Evolutionary conservation across 129 eudicot genomes (phyloP), one percentile per base, ranked within the genome.

Genomic region (Arctium minus): DNA sequence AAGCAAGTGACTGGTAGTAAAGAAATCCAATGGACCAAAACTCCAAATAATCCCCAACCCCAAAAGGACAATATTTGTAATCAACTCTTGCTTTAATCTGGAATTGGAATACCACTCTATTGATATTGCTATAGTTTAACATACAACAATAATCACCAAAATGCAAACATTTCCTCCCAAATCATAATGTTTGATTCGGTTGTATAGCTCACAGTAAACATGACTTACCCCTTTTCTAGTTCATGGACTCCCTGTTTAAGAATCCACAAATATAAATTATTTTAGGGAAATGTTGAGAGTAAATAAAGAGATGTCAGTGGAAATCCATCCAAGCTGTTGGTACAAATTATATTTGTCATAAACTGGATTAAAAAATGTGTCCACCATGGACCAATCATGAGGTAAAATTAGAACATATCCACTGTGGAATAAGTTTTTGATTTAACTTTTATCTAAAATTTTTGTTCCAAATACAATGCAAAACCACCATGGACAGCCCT

Each of bases 171-270:
- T 37, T 72, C 60, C 78, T 71, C 78, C 64, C n/a, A 29, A 62
- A 78, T 44, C 79, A 83, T 60, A 18, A 75, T 62, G 31, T 84
- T 72, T 78, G 62, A 74, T 36, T 68, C 6, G 12, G 2, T 22
- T 70, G 35, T 62, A n/a, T 36, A 1, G 72, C 62, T 74, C 85
- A 91, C 77, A 93, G 18, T 73, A 93, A 82, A 86, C 99, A 96
- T 33, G 97, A 75, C 85, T 88, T 93, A 17, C 13, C 99, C 99
- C 82, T 93, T 72, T 79, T 96, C 97, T 72, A 96, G 12, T 81
- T 96, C 97, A 56, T 96, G 99, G 10, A 96, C 99, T 40, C 99
- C 99, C 99, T 96, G 89, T 82, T 62, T 33, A n/a, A 68, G 18
- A 67, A 31, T 6, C 22, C 40, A 32, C 17, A 78, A 30, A 72